Percentiles rank a stretch among this genome's conserved stretches.
phyloP scores from a whole-genome alignment of 2,329 filamentous ascomycete species.

The Xylaria sp. region DNA sequence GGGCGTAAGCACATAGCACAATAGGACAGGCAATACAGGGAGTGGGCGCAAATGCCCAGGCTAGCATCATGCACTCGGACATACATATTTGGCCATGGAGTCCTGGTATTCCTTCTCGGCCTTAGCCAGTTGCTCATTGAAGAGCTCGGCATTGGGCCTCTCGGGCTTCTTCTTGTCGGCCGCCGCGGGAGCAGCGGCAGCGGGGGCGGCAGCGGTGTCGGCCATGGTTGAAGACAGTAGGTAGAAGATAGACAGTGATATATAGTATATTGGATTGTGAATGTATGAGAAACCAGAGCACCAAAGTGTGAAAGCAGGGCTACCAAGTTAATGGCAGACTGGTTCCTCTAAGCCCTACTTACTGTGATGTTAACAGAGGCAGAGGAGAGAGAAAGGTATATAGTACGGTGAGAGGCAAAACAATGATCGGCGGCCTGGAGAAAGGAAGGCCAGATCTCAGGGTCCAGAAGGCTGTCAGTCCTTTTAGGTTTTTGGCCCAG shows the following conservation, averaged over 20 bases:
- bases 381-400: conserved; percentile 14
- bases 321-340: conserved; percentile 33
- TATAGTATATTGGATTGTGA: conserved; percentile 13
- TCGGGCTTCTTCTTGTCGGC: conserved; percentile 72
- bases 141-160: conserved; percentile 87
- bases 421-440: conserved; percentile 27
- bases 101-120: conserved; percentile 88
- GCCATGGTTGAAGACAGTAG: conserved; percentile 56
- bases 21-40: conserved; percentile 1
- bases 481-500: conserved; percentile 29
- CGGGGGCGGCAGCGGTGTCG: conserved; percentile 57
- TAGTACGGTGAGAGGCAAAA: conserved; percentile 10
- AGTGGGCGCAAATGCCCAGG: background rate
- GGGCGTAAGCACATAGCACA: conserved; percentile 30
- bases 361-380: background rate
- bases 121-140: conserved; percentile 80
- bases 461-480: conserved; percentile 41
- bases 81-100: conserved; percentile 69
- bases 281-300: background rate
- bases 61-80: conserved; percentile 32
- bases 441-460: conserved; percentile 47
- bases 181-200: conserved; percentile 59
- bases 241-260: background rate
- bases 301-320: conserved; percentile 6
- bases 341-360: conserved; percentile 11